These are phyloP conservation scores for Penicillium crustosum DNA, from an alignment of 2,329 filamentous ascomycete species.

Conservation along the genomic window DNA sequence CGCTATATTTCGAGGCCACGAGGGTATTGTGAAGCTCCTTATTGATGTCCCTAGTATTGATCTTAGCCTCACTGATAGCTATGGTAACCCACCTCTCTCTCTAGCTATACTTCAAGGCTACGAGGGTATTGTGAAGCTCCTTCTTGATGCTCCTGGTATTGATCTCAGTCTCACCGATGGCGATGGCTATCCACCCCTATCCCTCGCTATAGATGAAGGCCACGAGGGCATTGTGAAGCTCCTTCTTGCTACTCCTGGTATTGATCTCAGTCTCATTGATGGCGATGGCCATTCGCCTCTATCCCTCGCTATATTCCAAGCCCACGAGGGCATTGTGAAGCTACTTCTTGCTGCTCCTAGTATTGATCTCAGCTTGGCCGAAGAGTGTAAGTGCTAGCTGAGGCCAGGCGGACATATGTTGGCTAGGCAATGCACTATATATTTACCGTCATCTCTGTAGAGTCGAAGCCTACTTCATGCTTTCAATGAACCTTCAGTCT, in stretches of 20 bases:
- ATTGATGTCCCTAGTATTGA: no score
- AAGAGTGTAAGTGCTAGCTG: background rate
- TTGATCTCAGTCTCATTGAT: no score
- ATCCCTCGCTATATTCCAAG: background rate
- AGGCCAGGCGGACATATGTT: background rate
- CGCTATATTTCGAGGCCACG: rapidly evolving
- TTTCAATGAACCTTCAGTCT: no score
- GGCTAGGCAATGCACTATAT: background rate
- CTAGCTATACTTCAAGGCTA: background rate
- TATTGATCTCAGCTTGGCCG: background rate
- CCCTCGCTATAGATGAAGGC: rapidly evolving
- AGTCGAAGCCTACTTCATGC: background rate
- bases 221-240: no score
- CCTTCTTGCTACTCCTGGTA: no score
- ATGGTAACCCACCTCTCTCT: background rate
- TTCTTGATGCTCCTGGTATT: background rate
- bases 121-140: background rate
- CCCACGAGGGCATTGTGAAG: background rate
- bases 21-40: no score
- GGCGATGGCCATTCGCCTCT: rapidly evolving
- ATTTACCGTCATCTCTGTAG: background rate
- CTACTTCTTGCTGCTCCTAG: background rate
- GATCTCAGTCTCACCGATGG: no score
- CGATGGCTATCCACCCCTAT: no score
- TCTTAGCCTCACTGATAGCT: no score